Evolutionary conservation across 2,329 filamentous ascomycete species (phyloP).

Genomic region (Coniella vitis): DNA sequence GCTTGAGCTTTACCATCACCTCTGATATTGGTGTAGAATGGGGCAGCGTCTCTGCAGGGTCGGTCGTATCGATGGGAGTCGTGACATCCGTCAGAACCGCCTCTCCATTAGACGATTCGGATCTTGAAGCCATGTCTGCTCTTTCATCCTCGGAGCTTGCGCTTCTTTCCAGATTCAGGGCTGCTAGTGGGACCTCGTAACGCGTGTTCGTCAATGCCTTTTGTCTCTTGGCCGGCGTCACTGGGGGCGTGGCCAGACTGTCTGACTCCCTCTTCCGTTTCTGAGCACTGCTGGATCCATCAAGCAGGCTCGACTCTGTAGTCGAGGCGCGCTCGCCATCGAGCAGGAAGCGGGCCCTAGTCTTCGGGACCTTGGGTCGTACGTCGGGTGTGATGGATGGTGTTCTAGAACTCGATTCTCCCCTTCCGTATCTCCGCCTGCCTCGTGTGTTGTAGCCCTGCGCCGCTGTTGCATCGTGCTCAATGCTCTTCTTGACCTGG

Average conservation of each 20-base stretch:
- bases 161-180: slow-evolving; percentile 27
- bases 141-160: slow-evolving; percentile 31
- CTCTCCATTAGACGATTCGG: slow-evolving; percentile 26
- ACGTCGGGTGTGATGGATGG: slow-evolving; percentile 51
- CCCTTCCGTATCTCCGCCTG: slow-evolving; percentile 44
- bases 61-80: slow-evolving; percentile 42
- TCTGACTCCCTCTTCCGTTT: slow-evolving; percentile 39
- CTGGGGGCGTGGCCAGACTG: slow-evolving; percentile 44
- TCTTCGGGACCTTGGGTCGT: slow-evolving; percentile 42
- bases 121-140: slow-evolving; percentile 23
- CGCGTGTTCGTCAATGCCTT: slow-evolving; percentile 26
- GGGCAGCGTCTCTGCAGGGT: slow-evolving; percentile 30
- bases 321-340: slow-evolving; percentile 28
- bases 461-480: slow-evolving; percentile 35
- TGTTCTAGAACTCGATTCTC: slow-evolving; percentile 45
- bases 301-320: slow-evolving; percentile 25
- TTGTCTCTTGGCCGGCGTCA: slow-evolving; percentile 47
- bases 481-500: slow-evolving; percentile 44
- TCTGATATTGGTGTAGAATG: slow-evolving; percentile 26
- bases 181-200: slow-evolving; percentile 24
- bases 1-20: slow-evolving; percentile 23
- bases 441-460: slow-evolving; percentile 52
- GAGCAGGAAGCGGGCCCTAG: slow-evolving; percentile 26
- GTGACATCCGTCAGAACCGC: slow-evolving; percentile 38
- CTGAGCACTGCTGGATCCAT: slow-evolving; percentile 21